Evolutionary conservation across 208 protist species (phyloP), one percentile per base, ranked within the genome.

Genomic region (Leishmania tropica): DNA sequence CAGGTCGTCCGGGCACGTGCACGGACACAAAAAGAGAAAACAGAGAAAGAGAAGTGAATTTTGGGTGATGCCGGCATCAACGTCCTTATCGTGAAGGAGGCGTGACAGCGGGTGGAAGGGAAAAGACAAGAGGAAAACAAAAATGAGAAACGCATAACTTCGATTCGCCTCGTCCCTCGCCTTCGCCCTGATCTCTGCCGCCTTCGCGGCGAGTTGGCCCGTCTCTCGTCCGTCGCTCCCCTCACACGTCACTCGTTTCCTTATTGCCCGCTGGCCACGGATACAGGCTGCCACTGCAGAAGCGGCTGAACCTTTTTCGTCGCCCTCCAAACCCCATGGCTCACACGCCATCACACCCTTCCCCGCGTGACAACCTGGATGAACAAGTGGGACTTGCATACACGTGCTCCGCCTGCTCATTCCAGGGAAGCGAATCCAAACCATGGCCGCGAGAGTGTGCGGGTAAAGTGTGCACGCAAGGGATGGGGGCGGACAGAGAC

Each of bases 81-180:
- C 10, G 24, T 75, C 70, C 70, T 75, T 75, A 56, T 56, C 70
- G 70, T 75, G 70, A 75, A 56, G 28, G 45, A 56, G 21, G 28
- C n/a, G 42, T 51, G 73, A 76, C 45, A n/a, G 54, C 11, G 65
- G 65, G 40, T 75, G 56, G 37, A 8, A 37, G 56, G 65, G 48
- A 71, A 1, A 81, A 6, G 24, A 65, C 6, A 48, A 51, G 60
- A 60, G 48, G 6, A 40, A 76, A 58, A 83, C 3, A 62, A 78
- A 71, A 73, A 72, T 17, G 45, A 78, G 48, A 17, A 45, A 56
- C 15, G 28, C 4, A 76, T 68, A 62, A 53, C n/a, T 10, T 58
- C 7, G 11, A 48, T 75, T 15, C 21, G 35, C 11, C 10, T 48
- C 40, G 11, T 48, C 7, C 37, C 4, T 40, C 68, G 35, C 17